Evolutionary conservation across 345 rosid species (phyloP).

Genomic region (Salix udensis): DNA sequence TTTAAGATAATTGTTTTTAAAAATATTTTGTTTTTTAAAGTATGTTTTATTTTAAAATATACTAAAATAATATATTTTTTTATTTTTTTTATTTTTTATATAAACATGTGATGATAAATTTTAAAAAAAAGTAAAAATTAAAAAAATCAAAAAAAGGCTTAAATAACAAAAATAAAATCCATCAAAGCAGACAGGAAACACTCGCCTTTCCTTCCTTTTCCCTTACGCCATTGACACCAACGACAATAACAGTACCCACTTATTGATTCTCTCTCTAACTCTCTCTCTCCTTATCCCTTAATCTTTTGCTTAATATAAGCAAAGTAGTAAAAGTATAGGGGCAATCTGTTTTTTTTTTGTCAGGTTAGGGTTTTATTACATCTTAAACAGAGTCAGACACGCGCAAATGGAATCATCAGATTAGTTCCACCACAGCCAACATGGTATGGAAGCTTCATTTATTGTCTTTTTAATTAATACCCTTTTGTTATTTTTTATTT

Average conservation of each 20-base stretch:
- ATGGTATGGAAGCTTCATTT: slow-evolving; percentile 34
- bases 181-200: slow-evolving; percentile 10
- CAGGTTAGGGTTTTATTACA: slow-evolving; percentile 28
- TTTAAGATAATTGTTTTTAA: too few species aligned
- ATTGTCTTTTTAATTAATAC: slow-evolving; percentile 12
- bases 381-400: neutral
- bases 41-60: too few species aligned
- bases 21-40: too few species aligned
- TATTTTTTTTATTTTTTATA: too few species aligned
- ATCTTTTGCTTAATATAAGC: neutral
- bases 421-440: slow-evolving; percentile 11
- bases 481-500: neutral
- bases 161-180: neutral
- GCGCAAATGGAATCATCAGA: slow-evolving; percentile 6
- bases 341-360: neutral
- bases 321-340: neutral
- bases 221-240: slow-evolving; percentile 11
- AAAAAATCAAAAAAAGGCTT: too few species aligned
- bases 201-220: slow-evolving; percentile 5
- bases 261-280: neutral
- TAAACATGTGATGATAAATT: too few species aligned
- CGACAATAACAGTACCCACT: neutral
- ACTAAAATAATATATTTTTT: too few species aligned
- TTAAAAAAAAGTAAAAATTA: neutral
- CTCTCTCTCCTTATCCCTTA: slow-evolving; percentile 6